phyloP scores from a whole-genome alignment of 495 filamentous ascomycete genomes.

The Lindgomyces ingoldianus region DNA sequence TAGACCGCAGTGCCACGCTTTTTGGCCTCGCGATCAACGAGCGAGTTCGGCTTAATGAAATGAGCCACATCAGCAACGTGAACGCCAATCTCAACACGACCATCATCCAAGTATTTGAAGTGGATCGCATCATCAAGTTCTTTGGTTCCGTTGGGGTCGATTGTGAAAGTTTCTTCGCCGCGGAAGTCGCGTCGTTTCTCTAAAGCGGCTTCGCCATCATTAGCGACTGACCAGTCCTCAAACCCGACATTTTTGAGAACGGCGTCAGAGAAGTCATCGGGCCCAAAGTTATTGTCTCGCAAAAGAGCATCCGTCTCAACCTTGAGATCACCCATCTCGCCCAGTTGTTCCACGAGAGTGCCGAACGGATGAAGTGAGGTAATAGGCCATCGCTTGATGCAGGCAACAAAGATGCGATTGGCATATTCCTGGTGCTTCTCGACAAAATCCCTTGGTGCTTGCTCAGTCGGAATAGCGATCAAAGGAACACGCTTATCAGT shows the following conservation, averaged over 20 bases:
- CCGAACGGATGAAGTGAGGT: constrained; percentile 99
- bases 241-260: constrained; percentile 89
- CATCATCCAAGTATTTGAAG: constrained; percentile 76
- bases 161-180: constrained; percentile 83
- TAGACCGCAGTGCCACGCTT: constrained; percentile 97
- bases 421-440: constrained; percentile 98
- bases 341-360: constrained; percentile 94
- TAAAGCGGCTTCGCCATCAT: constrained; percentile 75
- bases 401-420: constrained; percentile 96
- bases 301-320: constrained; percentile 97
- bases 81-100: constrained; percentile 88
- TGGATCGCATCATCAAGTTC: constrained; percentile 91
- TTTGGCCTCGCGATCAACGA: constrained; percentile 96
- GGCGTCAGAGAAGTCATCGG: constrained; percentile 96
- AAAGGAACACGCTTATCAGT: constrained; percentile 98
- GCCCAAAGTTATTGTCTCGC: constrained; percentile 96
- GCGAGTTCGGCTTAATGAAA: constrained; percentile 93
- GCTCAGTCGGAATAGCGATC: constrained; percentile 97
- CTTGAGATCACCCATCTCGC: constrained; percentile 93
- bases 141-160: constrained; percentile 79
- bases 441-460: constrained; percentile 95
- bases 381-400: constrained; percentile 99
- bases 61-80: constrained; percentile 96
- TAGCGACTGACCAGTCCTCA: constrained; percentile 84
- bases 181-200: constrained; percentile 87